Evolutionary conservation across 441 rosid genomes (phyloP), one percentile per base, ranked within the genome.

Genomic region (Euphorbia schlechtendalii): DNA sequence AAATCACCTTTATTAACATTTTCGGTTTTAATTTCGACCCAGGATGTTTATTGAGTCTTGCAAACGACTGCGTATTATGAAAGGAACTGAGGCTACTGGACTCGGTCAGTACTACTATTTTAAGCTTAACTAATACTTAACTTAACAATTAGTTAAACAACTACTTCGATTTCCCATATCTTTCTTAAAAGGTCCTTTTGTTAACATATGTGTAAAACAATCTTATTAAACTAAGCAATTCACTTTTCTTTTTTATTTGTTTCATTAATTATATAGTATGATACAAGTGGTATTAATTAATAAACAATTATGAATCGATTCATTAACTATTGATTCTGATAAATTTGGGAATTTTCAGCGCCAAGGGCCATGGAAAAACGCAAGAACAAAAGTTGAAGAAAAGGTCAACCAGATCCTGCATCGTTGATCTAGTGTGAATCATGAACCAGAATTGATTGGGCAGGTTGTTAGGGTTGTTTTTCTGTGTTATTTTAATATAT

Each of bases 11-110:
- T 15, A 49, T 40, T 30, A 8, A 15, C 52, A 34, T 27, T 27
- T n/a, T 20, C 25, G 10, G 12, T 25, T 5, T 43, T 54, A 6
- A 25, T 13, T 61, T 27, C 3, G 15, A 27, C 10, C n/a, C 76
- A 84, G 86, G 73, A 84, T 84, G 89, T 84, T 84, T 56, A 80
- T 77, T 52, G 79, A 71, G 71, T 81, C 89, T 40, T 84, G 89
- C 82, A 81, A 79, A 74, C 76, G 85, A 61, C 65, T 84, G 56
- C 86, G 82, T 11, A 73, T 84, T 45, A 80, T 84, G 84, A 84
- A 82, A 74, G 86, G 84, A 27, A 77, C 74, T 0, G 89, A 84
- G 69, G 84, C 86, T 0, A 69, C 81, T 73, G 81, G 85, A 55
- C 84, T 82, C 11, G 86, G 86, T 84, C 24, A 69, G 85, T 74